phyloP scores from a whole-genome alignment of 1,284 basidiomycete species.

The Xerocomus nothofagi region DNA sequence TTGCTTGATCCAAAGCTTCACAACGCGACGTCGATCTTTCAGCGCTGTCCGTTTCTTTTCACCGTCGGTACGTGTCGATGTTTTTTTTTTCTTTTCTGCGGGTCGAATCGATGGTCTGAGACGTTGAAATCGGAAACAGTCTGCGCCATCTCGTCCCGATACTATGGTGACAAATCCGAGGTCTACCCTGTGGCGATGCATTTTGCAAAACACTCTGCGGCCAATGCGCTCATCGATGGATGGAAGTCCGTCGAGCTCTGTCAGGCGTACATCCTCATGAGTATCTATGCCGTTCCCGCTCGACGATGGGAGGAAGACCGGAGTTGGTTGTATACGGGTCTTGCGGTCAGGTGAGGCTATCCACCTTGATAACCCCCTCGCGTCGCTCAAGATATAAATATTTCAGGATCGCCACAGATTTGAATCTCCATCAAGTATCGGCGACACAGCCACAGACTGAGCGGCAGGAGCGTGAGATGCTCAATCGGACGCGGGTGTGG shows the following conservation, averaged over 20 bases:
- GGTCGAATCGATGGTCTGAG: conserved; percentile 3
- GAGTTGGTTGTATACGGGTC: conserved; percentile 78
- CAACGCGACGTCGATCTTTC: conserved; percentile 69
- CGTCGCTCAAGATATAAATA: neutral
- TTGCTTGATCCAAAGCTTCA: conserved; percentile 74
- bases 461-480: conserved; percentile 72
- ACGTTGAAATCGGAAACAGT: conserved; percentile 48
- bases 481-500: conserved; percentile 83
- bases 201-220: conserved; percentile 79
- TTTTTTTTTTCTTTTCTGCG: neutral
- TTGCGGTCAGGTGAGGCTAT: conserved; percentile 63
- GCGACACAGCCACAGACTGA: conserved; percentile 59
- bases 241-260: conserved; percentile 70
- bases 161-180: conserved; percentile 72
- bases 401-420: conserved; percentile 72
- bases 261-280: conserved; percentile 72
- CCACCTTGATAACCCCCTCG: neutral
- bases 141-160: conserved; percentile 75
- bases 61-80: conserved; percentile 63
- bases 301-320: conserved; percentile 81
- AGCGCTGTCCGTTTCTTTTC: conserved; percentile 79
- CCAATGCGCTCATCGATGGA: conserved; percentile 75
- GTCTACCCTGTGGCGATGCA: conserved; percentile 86
- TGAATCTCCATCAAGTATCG: conserved; percentile 76
- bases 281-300: conserved; percentile 75